Percentiles rank a stretch among this genome's conserved stretches.
Conservation (phyloP, 331 rosid species). For the Acacia concinna region DNA sequence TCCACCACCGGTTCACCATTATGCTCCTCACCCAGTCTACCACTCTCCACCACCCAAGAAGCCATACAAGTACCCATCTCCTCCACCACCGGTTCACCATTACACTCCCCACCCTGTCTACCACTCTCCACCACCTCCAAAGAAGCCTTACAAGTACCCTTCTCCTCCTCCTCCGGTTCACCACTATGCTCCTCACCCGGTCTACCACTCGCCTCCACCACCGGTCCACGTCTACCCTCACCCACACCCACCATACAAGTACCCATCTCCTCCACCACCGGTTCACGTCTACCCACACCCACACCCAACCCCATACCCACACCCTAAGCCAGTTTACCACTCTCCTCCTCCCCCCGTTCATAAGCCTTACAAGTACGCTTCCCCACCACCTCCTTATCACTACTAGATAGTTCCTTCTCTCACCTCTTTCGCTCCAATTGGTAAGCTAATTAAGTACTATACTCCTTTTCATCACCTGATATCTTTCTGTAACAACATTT, state of each 20-base stretch:
- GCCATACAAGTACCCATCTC: too few species aligned
- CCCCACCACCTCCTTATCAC: slow-evolving; percentile 75
- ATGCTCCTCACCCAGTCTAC: too few species aligned
- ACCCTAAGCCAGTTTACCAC: slow-evolving; percentile 16
- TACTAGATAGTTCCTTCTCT: slow-evolving; percentile 39
- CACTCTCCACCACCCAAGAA: too few species aligned
- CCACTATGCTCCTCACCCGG: too few species aligned
- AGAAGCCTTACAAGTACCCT: too few species aligned
- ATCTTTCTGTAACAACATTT: neutral
- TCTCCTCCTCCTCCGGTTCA: too few species aligned
- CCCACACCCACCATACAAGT: neutral
- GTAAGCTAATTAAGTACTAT: slow-evolving; percentile 38
- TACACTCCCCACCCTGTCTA: neutral
- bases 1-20: too few species aligned
- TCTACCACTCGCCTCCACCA: neutral
- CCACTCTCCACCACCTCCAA: too few species aligned
- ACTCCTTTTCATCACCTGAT: neutral
- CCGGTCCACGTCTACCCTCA: neutral
- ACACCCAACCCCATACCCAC: neutral
- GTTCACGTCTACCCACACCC: neutral
- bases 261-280: neutral
- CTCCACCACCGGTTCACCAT: neutral
- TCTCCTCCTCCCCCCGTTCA: neutral
- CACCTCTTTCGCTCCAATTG: slow-evolving; percentile 24
- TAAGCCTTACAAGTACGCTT: slow-evolving; percentile 1